These are phyloP conservation scores for Macrotyloma uniflorum DNA, from an alignment of 306 rosid genomes.

Conservation along the genomic window DNA sequence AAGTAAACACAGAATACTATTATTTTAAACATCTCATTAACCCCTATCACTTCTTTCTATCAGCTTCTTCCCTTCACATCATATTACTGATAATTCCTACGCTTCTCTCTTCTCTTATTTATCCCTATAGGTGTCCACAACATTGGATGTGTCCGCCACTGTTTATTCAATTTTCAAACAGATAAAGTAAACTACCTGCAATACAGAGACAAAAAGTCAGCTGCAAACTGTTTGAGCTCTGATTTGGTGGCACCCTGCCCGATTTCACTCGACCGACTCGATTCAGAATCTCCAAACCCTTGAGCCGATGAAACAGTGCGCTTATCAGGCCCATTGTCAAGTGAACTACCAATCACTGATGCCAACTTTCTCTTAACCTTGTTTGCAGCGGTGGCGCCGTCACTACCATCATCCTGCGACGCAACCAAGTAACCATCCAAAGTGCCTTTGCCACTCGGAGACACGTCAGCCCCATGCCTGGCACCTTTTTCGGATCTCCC, in stretches of 20 bases:
- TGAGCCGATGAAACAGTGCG: constrained; percentile 31
- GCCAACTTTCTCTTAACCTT: constrained; percentile 63
- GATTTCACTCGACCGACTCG: constrained; percentile 34
- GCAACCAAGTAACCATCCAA: constrained; percentile 63
- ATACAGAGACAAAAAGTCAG: constrained; percentile 71
- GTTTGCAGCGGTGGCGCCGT: constrained; percentile 28
- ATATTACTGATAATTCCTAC: neutral
- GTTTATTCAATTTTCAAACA: neutral
- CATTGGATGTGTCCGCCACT: neutral
- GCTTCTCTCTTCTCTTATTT: neutral
- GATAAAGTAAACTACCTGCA: constrained; percentile 59
- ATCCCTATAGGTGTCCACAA: neutral
- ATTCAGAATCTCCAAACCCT: constrained; percentile 27
- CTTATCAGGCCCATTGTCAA: constrained; percentile 41
- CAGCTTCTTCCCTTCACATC: neutral
- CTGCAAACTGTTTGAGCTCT: constrained; percentile 63
- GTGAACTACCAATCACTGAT: constrained; percentile 46
- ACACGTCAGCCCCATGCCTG: constrained; percentile 50
- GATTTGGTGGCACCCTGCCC: constrained; percentile 38
- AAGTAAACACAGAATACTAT: neutral
- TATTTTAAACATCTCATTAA: neutral
- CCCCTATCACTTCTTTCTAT: neutral
- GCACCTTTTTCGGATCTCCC: constrained; percentile 62
- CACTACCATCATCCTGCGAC: constrained; percentile 52
- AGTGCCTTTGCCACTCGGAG: constrained; percentile 72